Evolutionary conservation across 495 filamentous ascomycete species (phyloP), one percentile per base, ranked within the genome.

Genomic region (Xylaria palmicola): DNA sequence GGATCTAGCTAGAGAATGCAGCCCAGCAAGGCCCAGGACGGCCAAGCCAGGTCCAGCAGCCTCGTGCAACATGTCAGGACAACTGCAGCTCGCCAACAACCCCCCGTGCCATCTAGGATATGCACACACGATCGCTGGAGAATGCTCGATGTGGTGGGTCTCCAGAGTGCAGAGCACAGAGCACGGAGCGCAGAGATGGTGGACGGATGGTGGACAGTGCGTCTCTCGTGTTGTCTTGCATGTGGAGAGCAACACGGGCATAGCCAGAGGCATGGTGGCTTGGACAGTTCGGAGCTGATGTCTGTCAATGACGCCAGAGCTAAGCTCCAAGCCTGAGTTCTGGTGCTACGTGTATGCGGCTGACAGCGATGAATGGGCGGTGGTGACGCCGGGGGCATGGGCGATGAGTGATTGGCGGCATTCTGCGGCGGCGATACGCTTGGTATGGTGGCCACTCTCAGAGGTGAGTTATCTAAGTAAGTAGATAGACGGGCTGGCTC

Each of bases 31-130:
- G 20, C 39, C 12, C 41, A 37, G 36, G 22, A 47, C 41, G 20
- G 45, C 43, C 32, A 59, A 50, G 44, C 56, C 37, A 56, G 26
- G 40, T 12, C 56, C 44, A 30, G 30, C 53, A 56, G 36, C 36
- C 20, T 51, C 45, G 22, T 51, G n/a, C 30, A 37, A 59, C 34
- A 13, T 58, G 44, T 58, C 32, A 49, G 27, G n/a, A 24, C 12
- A 37, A 6, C 48, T 43, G 39, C 37, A 43, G 39, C 32, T n/a
- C 26, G 6, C 32, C 6, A 56, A 30, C 15, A 4, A 44, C 41
- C 8, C 37, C n/a, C 27, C 10, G 39, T 17, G 26, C 34, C 39
- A 44, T 27, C 39, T 15, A 32, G 51, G 15, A 26, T 29, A 22
- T 22, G 22, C 24, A 54, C 24, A 17, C 51, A 29, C 8, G 51